Evolutionary conservation across 192 early-diverging fungal species (phyloP).

Genomic region (Coemansia sp.): DNA sequence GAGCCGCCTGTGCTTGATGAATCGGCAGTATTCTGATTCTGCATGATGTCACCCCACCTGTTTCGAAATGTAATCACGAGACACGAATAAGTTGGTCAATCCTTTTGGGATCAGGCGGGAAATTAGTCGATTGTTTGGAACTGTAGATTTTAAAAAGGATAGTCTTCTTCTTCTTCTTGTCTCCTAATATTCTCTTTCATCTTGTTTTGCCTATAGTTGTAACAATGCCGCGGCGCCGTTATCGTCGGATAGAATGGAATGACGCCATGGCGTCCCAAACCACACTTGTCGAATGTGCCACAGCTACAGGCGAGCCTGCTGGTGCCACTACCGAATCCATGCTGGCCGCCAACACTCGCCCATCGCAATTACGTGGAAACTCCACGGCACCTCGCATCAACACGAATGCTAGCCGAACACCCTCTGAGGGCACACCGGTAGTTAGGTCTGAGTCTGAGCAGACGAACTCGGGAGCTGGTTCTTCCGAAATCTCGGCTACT

Average conservation of each 20-base stretch:
- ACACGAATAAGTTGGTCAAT: too few species aligned
- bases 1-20: too few species aligned
- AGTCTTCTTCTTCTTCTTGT: too few species aligned
- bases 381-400: neutral
- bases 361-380: constrained; percentile 13
- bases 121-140: too few species aligned
- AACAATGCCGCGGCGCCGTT: constrained; percentile 41
- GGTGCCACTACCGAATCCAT: neutral
- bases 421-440: constrained; percentile 9
- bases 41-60: too few species aligned
- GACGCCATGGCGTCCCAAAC: constrained; percentile 39
- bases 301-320: neutral
- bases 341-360: constrained; percentile 19
- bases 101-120: too few species aligned
- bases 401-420: neutral
- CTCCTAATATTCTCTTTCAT: too few species aligned
- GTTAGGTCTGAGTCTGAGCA: constrained; percentile 38
- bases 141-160: too few species aligned
- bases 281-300: constrained; percentile 29
- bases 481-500: neutral
- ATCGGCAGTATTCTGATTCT: too few species aligned
- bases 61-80: too few species aligned
- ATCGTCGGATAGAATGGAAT: constrained; percentile 39
- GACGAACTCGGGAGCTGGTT: constrained; percentile 8
- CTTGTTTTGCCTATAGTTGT: neutral